These are phyloP conservation scores for Gaultheria prostrata DNA, from an alignment of 148 eudicot species.

Conservation along the genomic window DNA sequence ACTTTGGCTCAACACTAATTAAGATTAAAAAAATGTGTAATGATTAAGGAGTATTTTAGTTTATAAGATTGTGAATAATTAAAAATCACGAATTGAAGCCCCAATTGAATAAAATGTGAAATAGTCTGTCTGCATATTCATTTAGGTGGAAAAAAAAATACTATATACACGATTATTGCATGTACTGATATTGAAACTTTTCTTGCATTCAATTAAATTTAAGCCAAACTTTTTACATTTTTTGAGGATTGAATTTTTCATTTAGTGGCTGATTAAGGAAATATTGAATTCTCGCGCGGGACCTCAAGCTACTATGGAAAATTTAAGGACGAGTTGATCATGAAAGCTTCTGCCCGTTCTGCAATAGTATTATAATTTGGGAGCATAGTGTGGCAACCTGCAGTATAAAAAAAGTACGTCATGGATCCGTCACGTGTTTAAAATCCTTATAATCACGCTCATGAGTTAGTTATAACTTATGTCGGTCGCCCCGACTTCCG, in stretches of 20 bases:
- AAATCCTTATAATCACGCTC: too few relatives aligned
- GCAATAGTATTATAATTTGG: too few relatives aligned
- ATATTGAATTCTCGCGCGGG: too few relatives aligned
- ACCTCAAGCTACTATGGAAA: not conserved
- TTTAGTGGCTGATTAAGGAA: not conserved
- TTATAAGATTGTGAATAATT: not conserved
- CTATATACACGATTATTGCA: not conserved
- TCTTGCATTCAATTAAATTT: not conserved
- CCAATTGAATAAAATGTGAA: not conserved
- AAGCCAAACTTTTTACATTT: not conserved
- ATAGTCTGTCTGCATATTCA: not conserved
- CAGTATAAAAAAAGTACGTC: too few relatives aligned
- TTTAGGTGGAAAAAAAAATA: not conserved
- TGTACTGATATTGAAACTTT: not conserved
- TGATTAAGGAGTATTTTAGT: not conserved
- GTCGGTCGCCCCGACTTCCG: too few relatives aligned
- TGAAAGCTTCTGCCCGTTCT: too few relatives aligned
- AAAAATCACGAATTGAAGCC: too few relatives aligned
- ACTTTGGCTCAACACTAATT: not conserved
- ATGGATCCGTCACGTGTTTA: too few relatives aligned
- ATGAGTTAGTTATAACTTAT: too few relatives aligned
- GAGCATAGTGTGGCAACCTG: too few relatives aligned
- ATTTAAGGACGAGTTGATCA: too few relatives aligned
- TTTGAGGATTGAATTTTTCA: not conserved
- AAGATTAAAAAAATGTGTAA: not conserved